Conservation (phyloP, 768 basidiomycete genomes). For the Rhizopogon rudus region DNA sequence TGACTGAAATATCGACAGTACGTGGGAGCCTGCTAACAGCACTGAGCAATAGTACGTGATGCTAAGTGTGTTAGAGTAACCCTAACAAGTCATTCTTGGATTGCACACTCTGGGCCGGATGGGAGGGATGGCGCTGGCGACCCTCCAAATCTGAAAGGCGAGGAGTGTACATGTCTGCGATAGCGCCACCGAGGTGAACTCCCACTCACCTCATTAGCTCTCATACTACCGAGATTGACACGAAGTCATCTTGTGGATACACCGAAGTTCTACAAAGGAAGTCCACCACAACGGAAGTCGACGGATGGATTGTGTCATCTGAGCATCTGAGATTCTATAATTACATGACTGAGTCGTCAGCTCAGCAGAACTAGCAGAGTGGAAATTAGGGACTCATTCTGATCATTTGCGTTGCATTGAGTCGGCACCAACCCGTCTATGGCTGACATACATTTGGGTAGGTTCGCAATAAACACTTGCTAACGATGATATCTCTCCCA, state of each 20-base stretch:
- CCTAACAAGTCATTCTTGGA: constrained; percentile 52
- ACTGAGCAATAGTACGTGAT: not conserved
- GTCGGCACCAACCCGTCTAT: constrained; percentile 30
- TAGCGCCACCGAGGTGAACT: constrained; percentile 8
- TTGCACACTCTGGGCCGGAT: constrained; percentile 18
- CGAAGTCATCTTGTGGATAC: constrained; percentile 90
- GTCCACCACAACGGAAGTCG: constrained; percentile 71
- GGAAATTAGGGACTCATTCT: constrained; percentile 40
- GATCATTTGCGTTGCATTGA: constrained; percentile 58
- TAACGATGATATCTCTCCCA: too few relatives aligned
- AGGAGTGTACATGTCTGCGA: not conserved
- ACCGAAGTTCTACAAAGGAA: constrained; percentile 74
- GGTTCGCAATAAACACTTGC: too few relatives aligned
- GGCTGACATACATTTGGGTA: too few relatives aligned
- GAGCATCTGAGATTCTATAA: constrained; percentile 52
- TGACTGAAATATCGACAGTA: not conserved
- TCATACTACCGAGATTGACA: constrained; percentile 75
- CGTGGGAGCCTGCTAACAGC: not conserved
- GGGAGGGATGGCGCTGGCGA: constrained; percentile 6
- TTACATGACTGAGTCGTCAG: not conserved
- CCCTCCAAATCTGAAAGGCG: constrained; percentile 15
- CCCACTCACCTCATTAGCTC: constrained; percentile 18
- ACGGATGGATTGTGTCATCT: constrained; percentile 73
- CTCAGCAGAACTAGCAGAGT: not conserved
- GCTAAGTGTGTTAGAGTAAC: constrained; percentile 35